Evolutionary conservation across 345 rosid species (phyloP).

Genomic region (Melaleuca quinquenervia): DNA sequence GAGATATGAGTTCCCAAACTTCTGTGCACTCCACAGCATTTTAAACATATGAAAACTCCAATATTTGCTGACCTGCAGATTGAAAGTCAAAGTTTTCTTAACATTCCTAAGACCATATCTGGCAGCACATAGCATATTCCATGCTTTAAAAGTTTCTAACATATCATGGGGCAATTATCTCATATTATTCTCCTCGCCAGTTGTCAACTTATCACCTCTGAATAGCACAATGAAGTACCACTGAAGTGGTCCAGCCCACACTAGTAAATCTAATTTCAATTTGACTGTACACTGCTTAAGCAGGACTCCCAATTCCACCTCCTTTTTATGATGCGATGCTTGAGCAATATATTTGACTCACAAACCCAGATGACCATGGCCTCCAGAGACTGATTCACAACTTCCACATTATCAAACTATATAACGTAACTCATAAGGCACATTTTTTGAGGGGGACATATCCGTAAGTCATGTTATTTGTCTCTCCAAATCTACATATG

Average conservation of each 20-base stretch:
- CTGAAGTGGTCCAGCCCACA: not conserved
- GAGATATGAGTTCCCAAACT: conserved; percentile 94
- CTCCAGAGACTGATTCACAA: not conserved
- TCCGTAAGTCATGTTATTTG: not conserved
- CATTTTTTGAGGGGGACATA: not conserved
- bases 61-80: conserved; percentile 87
- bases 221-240: not conserved
- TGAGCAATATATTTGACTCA: not conserved
- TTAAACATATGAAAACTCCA: conserved; percentile 94
- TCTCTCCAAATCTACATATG: not conserved
- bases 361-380: not conserved
- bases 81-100: not conserved
- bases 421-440: not conserved
- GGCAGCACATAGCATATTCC: not conserved
- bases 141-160: not conserved
- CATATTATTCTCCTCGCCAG: not conserved
- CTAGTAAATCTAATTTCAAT: not conserved
- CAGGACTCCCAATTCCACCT: not conserved
- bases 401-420: not conserved
- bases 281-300: not conserved
- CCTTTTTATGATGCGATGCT: not conserved
- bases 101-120: not conserved
- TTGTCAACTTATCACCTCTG: not conserved
- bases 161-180: not conserved
- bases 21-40: conserved; percentile 96